phyloP scores from a whole-genome alignment of 1,284 basidiomycete genomes.

The Golubevia sp. region DNA sequence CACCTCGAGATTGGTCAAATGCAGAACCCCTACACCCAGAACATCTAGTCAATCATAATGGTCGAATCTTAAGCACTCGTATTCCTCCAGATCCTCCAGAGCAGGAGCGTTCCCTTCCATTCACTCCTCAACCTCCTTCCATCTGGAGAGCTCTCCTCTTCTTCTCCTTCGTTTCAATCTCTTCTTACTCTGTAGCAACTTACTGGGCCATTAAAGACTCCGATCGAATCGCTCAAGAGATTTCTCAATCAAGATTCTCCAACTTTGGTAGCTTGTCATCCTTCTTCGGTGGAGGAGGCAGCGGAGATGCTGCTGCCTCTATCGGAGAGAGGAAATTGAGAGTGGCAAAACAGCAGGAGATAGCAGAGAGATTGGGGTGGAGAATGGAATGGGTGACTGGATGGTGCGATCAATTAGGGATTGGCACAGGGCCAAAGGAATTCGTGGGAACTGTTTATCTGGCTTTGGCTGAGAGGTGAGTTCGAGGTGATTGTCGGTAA shows the following conservation, averaged over 20 bases:
- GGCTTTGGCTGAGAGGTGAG: conserved; percentile 14
- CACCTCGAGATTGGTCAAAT: background rate
- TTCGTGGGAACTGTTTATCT: conserved; percentile 20
- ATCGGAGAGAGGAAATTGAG: conserved; percentile 12
- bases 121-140: background rate
- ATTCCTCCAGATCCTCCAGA: no score
- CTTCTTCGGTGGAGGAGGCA: no score
- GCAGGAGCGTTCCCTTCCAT: background rate
- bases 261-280: no score
- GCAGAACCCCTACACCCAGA: background rate
- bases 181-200: no score
- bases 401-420: conserved; percentile 22
- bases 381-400: conserved; percentile 23
- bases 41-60: background rate
- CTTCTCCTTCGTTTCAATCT: no score
- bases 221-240: no score
- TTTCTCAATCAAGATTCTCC: no score
- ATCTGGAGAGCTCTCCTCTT: no score
- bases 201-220: no score
- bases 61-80: background rate
- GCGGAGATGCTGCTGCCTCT: conserved; percentile 13
- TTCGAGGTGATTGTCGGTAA: background rate
- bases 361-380: conserved; percentile 16
- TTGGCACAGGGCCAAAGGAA: conserved; percentile 13
- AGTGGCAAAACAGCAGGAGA: conserved; percentile 19